Evolutionary conservation across 2,329 filamentous ascomycete species (phyloP).

Genomic region (Cercospora berteroae): DNA sequence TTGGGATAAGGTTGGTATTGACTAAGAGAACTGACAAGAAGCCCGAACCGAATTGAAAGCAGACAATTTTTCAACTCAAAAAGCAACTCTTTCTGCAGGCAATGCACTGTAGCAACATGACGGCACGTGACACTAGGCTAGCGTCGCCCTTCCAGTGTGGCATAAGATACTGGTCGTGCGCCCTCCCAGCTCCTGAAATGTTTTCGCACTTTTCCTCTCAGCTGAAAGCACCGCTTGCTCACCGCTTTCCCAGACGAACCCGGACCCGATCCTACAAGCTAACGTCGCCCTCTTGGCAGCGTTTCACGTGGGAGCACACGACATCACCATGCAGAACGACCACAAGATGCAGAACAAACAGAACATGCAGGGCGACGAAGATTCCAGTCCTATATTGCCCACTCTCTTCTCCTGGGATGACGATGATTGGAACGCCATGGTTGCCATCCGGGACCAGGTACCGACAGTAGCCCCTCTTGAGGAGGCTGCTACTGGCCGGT

Average conservation of each 20-base stretch:
- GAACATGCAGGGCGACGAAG: neutral
- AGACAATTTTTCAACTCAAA: neutral
- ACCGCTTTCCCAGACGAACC: neutral
- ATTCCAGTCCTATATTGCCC: neutral
- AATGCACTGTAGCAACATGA: neutral
- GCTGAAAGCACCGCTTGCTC: too few species aligned
- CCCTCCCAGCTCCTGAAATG: neutral
- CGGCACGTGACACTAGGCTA: neutral
- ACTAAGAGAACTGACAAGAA: constrained; percentile 19
- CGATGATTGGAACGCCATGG: neutral
- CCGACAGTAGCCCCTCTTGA: neutral
- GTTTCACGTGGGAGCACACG: neutral
- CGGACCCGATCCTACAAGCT: neutral
- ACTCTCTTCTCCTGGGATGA: neutral
- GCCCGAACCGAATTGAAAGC: neutral
- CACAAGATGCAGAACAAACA: too few species aligned
- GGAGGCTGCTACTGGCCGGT: neutral
- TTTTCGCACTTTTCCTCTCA: neutral
- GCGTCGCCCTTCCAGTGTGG: neutral
- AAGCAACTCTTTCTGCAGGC: neutral
- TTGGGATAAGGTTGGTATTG: constrained; percentile 39
- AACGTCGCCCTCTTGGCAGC: neutral
- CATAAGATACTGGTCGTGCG: neutral
- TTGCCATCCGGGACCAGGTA: neutral
- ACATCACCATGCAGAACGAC: neutral